phyloP scores from a whole-genome alignment of 768 basidiomycete genomes.

The Rhizopogon vesiculosus region DNA sequence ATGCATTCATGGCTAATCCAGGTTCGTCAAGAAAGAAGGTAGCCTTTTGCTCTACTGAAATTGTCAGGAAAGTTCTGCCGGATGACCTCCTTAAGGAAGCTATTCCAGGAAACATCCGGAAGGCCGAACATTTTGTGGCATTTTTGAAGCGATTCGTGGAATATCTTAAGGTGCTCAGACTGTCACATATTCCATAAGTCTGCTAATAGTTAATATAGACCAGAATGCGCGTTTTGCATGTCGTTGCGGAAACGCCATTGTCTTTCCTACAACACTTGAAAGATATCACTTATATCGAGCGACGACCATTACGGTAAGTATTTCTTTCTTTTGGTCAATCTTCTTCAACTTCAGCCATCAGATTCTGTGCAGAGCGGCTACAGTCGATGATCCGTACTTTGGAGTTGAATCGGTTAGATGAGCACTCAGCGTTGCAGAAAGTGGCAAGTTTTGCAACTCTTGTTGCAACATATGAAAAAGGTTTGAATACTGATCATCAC shows the following conservation, averaged over 20 bases:
- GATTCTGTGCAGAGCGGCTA: slow-evolving; percentile 94
- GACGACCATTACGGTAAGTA: slow-evolving; percentile 79
- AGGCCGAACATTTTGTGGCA: slow-evolving; percentile 98
- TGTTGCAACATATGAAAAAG: slow-evolving; percentile 97
- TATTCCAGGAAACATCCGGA: slow-evolving; percentile 95
- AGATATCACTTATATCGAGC: slow-evolving; percentile 98
- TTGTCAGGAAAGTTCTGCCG: slow-evolving; percentile 63
- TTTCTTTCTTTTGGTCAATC: neutral
- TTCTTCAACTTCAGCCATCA: slow-evolving; percentile 24
- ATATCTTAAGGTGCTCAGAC: slow-evolving; percentile 80
- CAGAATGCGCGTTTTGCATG: slow-evolving; percentile 97
- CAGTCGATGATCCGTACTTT: slow-evolving; percentile 92
- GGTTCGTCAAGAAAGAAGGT: slow-evolving; percentile 37
- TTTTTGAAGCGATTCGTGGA: slow-evolving; percentile 98
- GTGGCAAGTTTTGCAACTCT: slow-evolving; percentile 95
- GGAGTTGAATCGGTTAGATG: slow-evolving; percentile 85
- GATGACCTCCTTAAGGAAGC: slow-evolving; percentile 95
- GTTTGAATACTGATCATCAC: slow-evolving; percentile 31
- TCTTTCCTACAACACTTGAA: slow-evolving; percentile 98
- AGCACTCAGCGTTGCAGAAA: slow-evolving; percentile 89
- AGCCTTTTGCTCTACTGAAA: neutral
- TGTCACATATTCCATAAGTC: neutral
- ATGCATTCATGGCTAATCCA: slow-evolving; percentile 86
- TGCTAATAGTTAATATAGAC: slow-evolving; percentile 52
- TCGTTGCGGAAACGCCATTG: slow-evolving; percentile 95